Evolutionary conservation across 805 yeast species (phyloP).

Genomic region (Wilhelminamyces savonicus): DNA sequence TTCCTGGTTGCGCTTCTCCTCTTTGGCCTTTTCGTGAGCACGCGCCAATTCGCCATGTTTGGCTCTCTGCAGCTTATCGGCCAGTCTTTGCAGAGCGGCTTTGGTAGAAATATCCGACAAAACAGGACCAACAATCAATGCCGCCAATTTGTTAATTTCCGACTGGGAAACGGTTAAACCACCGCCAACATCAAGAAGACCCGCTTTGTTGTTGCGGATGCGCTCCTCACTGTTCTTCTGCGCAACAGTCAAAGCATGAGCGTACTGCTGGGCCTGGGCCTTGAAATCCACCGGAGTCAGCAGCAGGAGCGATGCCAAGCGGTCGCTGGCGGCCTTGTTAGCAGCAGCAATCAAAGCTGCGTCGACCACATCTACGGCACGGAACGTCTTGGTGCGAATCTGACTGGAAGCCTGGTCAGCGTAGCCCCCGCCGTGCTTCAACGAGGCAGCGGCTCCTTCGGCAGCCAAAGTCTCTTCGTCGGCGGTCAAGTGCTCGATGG

Average conservation of each 20-base stretch:
- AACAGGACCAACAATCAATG: conserved; percentile 76
- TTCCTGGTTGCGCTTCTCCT: conserved; percentile 21
- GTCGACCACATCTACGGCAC: conserved; percentile 40
- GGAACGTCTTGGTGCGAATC: conserved; percentile 25
- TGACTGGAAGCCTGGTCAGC: conserved; percentile 19
- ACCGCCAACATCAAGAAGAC: conserved; percentile 71
- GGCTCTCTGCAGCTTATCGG: conserved; percentile 26
- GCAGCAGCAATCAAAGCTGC: conserved; percentile 45
- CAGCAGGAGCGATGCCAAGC: conserved; percentile 28
- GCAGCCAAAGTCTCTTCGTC: conserved; percentile 45
- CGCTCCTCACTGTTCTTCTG: conserved; percentile 60
- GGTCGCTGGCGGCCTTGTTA: conserved; percentile 38
- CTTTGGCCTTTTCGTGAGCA: conserved; percentile 24
- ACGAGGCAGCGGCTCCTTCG: conserved; percentile 54
- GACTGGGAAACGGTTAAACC: conserved; percentile 70
- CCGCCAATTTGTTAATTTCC: conserved; percentile 78
- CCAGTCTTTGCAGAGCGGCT: conserved; percentile 64
- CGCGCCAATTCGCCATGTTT: conserved; percentile 29
- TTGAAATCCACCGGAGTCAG: conserved; percentile 26
- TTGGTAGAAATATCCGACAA: conserved; percentile 63
- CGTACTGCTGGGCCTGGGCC: conserved; percentile 52
- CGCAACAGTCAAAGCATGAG: conserved; percentile 72
- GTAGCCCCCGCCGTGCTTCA: conserved; percentile 27
- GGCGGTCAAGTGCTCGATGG: conserved; percentile 29
- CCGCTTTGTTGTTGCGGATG: conserved; percentile 43